Conservation (phyloP, 345 rosid genomes). For the Syzygium grande region DNA sequence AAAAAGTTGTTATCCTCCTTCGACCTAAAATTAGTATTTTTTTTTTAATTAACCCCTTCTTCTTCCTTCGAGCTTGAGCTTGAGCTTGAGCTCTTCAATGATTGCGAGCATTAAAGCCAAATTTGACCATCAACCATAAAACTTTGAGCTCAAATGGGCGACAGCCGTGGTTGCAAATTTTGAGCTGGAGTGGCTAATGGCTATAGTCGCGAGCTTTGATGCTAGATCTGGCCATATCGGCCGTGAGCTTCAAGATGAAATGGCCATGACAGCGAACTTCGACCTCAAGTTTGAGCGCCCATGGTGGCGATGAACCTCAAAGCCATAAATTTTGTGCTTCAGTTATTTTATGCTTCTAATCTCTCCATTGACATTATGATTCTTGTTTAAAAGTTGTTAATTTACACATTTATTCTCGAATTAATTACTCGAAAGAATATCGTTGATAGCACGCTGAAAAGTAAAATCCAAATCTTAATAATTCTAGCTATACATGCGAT, state of each 20-base stretch:
- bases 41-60: background rate
- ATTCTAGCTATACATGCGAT: no score
- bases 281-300: background rate
- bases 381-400: no score
- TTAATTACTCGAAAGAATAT: no score
- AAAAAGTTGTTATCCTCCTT: rapidly evolving
- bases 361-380: background rate
- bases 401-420: no score
- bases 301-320: background rate
- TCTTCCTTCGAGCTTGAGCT: background rate
- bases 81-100: background rate
- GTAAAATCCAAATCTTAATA: no score
- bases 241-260: background rate
- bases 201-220: background rate
- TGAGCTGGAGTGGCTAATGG: background rate
- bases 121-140: background rate
- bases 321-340: background rate
- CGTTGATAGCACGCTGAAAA: no score
- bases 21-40: no score
- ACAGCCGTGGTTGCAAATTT: background rate
- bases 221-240: background rate
- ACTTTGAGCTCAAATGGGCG: background rate
- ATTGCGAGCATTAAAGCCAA: background rate
- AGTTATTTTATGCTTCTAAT: background rate
- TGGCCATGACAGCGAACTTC: background rate